Base-by-base conservation (phyloP, 148 eudicot genomes). In the Amaranthus cruentus region DNA sequence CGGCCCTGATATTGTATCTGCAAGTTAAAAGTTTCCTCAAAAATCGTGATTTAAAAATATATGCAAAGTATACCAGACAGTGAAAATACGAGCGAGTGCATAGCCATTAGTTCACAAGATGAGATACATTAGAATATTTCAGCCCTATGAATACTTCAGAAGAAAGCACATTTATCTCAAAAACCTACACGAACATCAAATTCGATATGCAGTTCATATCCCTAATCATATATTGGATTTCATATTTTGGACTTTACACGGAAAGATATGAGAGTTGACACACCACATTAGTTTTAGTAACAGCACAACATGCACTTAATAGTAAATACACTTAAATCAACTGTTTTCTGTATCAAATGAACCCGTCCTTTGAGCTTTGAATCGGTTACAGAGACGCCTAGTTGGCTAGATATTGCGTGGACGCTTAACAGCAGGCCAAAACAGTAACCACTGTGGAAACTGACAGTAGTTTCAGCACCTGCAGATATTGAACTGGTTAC, bases 1-100 rank as follows among this genome's bases (percentile, higher is more conserved):
- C n/a, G 87, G 83, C 76, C 90, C 89, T 55, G 83, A 83, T 63
- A 84, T 82, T 75, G 89, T 83, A 83, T 69, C 81, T 61, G 83
- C 73, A 77, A 13, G 62, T 59, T 62, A 7, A 62, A 75, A 73
- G 55, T 6, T 28, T 38, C 14, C 75, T 79, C 56, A 74, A 66
- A 13, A 49, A 3, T 47, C 4, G 44, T 21, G 10, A 54, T 3
- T 18, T 4, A 62, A 42, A n/a, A 54, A 15, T 6, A 56, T n/a
- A 46, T 58, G 28, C 4, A 18, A 11, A 11, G 7, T 58, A 9
- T 28, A 28, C 38, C 38, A 28, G 38, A 28, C 38, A 28, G 38
- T 28, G 38, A 28, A 28, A 28, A 28, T 28, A 28, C 38, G 38
- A 28, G 38, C 38, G 38, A 28, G 38, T 28, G 38, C 38, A 28